A percentile compares a stretch with the other conserved stretches of the same genome.
phyloP scores from a whole-genome alignment of 495 filamentous ascomycete genomes.

The Annulohypoxylon nitens region DNA sequence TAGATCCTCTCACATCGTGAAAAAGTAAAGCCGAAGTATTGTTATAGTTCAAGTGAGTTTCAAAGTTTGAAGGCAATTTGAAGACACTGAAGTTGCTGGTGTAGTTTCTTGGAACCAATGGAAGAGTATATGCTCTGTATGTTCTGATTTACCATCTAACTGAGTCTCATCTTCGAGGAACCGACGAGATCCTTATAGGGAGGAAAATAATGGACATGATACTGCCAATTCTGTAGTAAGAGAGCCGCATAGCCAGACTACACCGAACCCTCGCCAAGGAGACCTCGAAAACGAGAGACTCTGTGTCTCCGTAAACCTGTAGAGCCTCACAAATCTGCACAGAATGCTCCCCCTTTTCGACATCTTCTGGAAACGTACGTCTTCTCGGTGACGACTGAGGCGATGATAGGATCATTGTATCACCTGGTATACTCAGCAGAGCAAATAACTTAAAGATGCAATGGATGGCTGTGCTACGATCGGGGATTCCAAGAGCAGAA shows the following conservation, averaged over 20 bases:
- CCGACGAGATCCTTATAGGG: constrained; percentile 33
- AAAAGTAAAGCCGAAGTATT: no score
- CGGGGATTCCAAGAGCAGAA: constrained; percentile 12
- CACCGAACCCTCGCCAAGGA: constrained; percentile 11
- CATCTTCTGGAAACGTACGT: constrained; percentile 22
- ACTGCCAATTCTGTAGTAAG: constrained; percentile 1
- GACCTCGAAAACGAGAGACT: constrained; percentile 2
- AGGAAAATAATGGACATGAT: constrained; percentile 4
- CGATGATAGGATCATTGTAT: constrained; percentile 44
- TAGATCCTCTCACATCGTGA: no score
- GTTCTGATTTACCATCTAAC: constrained; percentile 13
- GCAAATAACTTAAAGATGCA: constrained; percentile 11
- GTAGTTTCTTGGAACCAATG: background rate
- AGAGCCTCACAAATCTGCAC: constrained; percentile 29
- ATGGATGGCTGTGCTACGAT: constrained; percentile 28
- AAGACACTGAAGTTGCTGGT: background rate
- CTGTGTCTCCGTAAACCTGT: constrained; percentile 17
- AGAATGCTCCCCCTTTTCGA: constrained; percentile 7
- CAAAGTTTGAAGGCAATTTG: background rate
- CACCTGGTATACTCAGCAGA: constrained; percentile 33
- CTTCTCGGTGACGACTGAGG: constrained; percentile 39
- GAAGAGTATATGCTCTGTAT: constrained; percentile 1
- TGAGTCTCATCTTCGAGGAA: constrained; percentile 23
- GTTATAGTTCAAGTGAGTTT: constrained; percentile 13
- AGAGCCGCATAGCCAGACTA: constrained; percentile 11